Conservation (phyloP, 169 alveolate species). For the Cryptosporidium felis region DNA sequence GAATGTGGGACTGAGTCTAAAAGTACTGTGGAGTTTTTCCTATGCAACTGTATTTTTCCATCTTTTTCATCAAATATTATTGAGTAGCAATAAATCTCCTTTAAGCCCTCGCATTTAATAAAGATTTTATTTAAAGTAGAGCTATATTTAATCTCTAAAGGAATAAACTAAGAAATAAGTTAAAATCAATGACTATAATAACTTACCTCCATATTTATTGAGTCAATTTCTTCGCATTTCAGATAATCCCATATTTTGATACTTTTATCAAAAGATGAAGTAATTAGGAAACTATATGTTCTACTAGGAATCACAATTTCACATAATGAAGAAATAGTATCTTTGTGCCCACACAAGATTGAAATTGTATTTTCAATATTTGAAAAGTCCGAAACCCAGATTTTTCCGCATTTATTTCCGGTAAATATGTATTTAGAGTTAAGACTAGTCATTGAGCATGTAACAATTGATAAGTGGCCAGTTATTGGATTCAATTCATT, state of each 20-base stretch:
- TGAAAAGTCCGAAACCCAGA: slow-evolving; percentile 23
- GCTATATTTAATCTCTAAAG: slow-evolving; percentile 27
- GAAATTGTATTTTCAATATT: slow-evolving; percentile 30
- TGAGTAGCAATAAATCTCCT: neutral
- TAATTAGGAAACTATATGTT: neutral
- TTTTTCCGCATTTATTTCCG: slow-evolving; percentile 54
- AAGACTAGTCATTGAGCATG: neutral
- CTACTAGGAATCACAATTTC: neutral
- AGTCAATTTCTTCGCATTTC: neutral
- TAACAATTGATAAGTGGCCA: slow-evolving; percentile 56
- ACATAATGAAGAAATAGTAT: slow-evolving; percentile 18
- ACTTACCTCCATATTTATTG: slow-evolving; percentile 42
- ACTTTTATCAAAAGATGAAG: slow-evolving; percentile 30
- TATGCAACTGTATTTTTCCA: neutral
- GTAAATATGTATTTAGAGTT: neutral
- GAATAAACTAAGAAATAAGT: neutral
- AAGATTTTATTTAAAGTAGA: neutral
- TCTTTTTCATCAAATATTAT: neutral
- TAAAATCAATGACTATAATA: neutral
- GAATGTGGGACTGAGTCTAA: neutral
- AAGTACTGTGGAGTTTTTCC: neutral
- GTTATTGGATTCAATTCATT: neutral
- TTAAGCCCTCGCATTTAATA: slow-evolving; percentile 9
- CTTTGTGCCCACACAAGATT: slow-evolving; percentile 57
- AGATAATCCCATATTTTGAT: slow-evolving; percentile 47